These are phyloP conservation scores for Aciculoconidium aculeatum DNA, from an alignment of 805 yeast species.

Conservation along the genomic window DNA sequence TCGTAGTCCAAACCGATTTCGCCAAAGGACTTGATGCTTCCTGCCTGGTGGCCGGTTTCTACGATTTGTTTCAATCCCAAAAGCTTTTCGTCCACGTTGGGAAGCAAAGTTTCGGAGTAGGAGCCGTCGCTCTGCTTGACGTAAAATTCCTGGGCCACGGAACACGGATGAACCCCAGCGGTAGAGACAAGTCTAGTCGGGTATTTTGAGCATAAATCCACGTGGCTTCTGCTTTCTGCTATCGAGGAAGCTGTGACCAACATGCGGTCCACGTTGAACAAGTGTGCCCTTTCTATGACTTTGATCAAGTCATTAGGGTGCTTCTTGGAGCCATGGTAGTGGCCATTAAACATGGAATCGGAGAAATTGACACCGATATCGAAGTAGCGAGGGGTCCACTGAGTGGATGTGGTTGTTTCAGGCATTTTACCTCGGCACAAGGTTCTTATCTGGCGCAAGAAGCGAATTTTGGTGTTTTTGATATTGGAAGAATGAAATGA, in stretches of 20 bases:
- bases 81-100: slow-evolving; percentile 38
- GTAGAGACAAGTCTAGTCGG: slow-evolving; percentile 49
- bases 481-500: no score
- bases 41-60: slow-evolving; percentile 39
- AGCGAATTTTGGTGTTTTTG: no score
- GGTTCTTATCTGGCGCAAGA: no score
- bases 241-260: slow-evolving; percentile 82
- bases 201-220: slow-evolving; percentile 44
- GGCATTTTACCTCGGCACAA: no score
- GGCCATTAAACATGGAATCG: slow-evolving; percentile 82
- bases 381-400: slow-evolving; percentile 40
- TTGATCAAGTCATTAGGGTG: slow-evolving; percentile 63
- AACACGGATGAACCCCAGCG: slow-evolving; percentile 94
- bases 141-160: slow-evolving; percentile 48
- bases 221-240: slow-evolving; percentile 56
- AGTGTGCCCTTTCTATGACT: slow-evolving; percentile 62
- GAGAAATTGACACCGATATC: slow-evolving; percentile 69
- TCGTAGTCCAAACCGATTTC: slow-evolving; percentile 96
- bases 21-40: slow-evolving; percentile 77
- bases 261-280: slow-evolving; percentile 60
- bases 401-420: no score
- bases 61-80: slow-evolving; percentile 45
- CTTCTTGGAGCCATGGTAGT: slow-evolving; percentile 57
- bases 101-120: slow-evolving; percentile 32
- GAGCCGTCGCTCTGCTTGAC: slow-evolving; percentile 12